Conservation (phyloP, 2,329 filamentous ascomycete genomes). For the Calonectria crousiana region DNA sequence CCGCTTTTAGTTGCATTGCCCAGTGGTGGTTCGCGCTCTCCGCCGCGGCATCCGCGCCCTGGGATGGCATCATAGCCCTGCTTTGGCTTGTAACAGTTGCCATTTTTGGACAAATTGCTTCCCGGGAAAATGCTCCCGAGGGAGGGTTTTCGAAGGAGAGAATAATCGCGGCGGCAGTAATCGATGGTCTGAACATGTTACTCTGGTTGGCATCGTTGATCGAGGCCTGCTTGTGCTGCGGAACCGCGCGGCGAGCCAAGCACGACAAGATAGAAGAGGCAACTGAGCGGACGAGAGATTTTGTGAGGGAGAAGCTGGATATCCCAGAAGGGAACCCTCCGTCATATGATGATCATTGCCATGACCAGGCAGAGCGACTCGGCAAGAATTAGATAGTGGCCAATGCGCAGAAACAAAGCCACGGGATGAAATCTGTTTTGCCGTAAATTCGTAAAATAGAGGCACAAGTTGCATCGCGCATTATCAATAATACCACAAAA, state of each 20-base stretch:
- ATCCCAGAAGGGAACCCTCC: slow-evolving; percentile 15
- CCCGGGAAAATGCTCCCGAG: neutral
- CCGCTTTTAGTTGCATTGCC: slow-evolving; percentile 17
- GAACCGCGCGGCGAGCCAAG: neutral
- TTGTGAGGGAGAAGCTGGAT: neutral
- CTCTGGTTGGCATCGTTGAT: slow-evolving; percentile 25
- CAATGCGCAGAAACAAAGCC: neutral
- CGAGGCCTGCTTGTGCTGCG: slow-evolving; percentile 28
- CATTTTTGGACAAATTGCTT: slow-evolving; percentile 21
- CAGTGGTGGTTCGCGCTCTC: slow-evolving; percentile 29
- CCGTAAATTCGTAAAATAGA: neutral
- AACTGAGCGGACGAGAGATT: neutral
- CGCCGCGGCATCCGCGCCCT: neutral
- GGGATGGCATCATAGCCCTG: slow-evolving; percentile 22
- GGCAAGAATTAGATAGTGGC: neutral
- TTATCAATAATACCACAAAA: neutral
- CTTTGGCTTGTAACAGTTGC: slow-evolving; percentile 31
- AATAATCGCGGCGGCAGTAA: slow-evolving; percentile 10
- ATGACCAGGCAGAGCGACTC: neutral
- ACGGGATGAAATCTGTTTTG: neutral
- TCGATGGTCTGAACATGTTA: slow-evolving; percentile 25
- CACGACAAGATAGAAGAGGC: neutral
- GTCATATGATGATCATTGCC: slow-evolving; percentile 6
- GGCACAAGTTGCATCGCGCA: neutral
- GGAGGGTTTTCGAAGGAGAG: neutral